phyloP scores from a whole-genome alignment of 2,329 filamentous ascomycete genomes.

The Aphanocladium album region DNA sequence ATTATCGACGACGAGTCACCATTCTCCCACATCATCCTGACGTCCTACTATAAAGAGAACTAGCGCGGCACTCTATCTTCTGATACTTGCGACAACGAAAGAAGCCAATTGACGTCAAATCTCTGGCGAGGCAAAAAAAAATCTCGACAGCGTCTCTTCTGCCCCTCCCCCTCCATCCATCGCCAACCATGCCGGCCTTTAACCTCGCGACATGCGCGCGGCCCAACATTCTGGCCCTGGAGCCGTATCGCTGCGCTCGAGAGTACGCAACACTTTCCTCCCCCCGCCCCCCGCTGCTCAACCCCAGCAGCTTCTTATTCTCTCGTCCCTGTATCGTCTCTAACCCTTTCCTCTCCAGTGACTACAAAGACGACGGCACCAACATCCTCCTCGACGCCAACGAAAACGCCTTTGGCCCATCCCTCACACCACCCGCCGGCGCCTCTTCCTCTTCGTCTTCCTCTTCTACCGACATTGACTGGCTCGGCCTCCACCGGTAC shows the following conservation, averaged over 20 bases:
- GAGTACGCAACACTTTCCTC: conserved; percentile 57
- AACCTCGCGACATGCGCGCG: conserved; percentile 70
- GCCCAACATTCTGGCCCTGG: conserved; percentile 68
- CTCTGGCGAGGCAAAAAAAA: not conserved
- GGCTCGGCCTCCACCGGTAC: conserved; percentile 84
- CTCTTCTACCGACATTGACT: conserved; percentile 52
- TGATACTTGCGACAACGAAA: not conserved
- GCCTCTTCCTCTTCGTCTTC: conserved; percentile 34
- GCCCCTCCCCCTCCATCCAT: not conserved
- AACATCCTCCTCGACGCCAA: conserved; percentile 97
- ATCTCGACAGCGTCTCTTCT: not conserved
- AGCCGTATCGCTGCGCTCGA: conserved; percentile 76
- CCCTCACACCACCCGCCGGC: conserved; percentile 52
- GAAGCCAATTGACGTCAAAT: not conserved
- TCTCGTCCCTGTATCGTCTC: not conserved
- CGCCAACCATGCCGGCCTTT: conserved; percentile 54
- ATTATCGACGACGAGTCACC: not conserved
- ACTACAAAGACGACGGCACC: conserved; percentile 97
- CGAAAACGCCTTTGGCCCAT: conserved; percentile 92
- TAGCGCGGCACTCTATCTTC: not conserved
- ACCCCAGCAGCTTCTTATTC: conserved; percentile 18
- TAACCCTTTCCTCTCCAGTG: conserved; percentile 47
- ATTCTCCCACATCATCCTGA: not conserved
- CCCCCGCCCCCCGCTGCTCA: conserved; percentile 13
- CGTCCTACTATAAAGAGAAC: not conserved